Percentiles rank a stretch among this genome's conserved stretches.
phyloP scores from a whole-genome alignment of 139 green algal genomes.

The Desmodesmus armatus region DNA sequence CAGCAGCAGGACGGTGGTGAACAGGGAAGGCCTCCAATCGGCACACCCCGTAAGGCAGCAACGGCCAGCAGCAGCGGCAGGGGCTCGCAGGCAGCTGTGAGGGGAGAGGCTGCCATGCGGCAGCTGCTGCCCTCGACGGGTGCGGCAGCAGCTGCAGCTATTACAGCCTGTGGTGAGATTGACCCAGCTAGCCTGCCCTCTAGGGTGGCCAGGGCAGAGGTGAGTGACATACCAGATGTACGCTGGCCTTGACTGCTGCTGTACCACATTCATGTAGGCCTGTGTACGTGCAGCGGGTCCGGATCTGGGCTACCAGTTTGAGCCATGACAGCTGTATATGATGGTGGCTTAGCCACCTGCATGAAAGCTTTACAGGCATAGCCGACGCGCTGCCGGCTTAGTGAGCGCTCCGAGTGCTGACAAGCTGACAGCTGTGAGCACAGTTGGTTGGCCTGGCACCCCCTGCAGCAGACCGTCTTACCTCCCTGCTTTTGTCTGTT shows the following conservation, averaged over 20 bases:
- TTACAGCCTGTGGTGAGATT: neutral
- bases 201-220: neutral
- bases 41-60: neutral
- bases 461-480: too few relatives aligned
- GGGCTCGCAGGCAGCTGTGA: neutral
- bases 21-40: neutral
- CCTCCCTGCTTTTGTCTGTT: too few relatives aligned
- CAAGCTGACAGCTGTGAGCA: too few relatives aligned
- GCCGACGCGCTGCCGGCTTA: too few relatives aligned
- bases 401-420: too few relatives aligned
- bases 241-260: neutral
- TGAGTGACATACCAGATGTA: neutral
- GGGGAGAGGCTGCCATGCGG: neutral
- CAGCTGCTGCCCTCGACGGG: neutral
- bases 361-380: too few relatives aligned
- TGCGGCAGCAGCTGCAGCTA: neutral
- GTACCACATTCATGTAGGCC: neutral
- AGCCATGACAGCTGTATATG: neutral
- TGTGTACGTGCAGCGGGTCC: neutral
- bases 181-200: neutral
- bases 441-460: too few relatives aligned
- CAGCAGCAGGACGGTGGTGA: neutral
- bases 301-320: neutral
- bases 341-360: too few relatives aligned
- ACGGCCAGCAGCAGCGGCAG: neutral